A percentile compares a stretch with the other conserved stretches of the same genome.
Conservation (phyloP, 2,329 filamentous ascomycete genomes). For the Colletotrichum scovillei region DNA sequence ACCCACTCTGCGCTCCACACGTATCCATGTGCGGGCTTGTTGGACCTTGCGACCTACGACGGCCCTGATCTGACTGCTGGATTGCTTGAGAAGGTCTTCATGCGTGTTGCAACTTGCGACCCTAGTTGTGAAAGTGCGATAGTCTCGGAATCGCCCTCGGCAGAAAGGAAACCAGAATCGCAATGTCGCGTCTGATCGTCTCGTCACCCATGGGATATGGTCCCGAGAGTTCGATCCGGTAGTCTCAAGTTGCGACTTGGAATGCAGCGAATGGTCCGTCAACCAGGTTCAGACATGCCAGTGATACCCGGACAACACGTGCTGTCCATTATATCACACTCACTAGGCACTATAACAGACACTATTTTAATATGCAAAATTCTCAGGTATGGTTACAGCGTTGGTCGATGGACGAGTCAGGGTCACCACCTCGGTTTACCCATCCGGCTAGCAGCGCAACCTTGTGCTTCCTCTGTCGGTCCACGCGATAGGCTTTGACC, state of each 20-base stretch:
- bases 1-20: neutral
- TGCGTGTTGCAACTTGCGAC: neutral
- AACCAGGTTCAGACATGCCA: conserved; percentile 4
- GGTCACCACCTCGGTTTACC: neutral
- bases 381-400: conserved; percentile 14
- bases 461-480: conserved; percentile 4
- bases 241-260: neutral
- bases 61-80: too few relatives aligned
- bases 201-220: neutral
- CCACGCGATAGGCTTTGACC: neutral
- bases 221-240: neutral
- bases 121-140: neutral
- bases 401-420: conserved; percentile 25
- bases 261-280: neutral
- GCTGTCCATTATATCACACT: neutral
- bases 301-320: conserved; percentile 10
- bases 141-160: neutral
- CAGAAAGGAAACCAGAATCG: neutral
- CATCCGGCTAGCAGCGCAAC: conserved; percentile 13
- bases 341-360: neutral
- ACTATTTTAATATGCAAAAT: conserved; percentile 25
- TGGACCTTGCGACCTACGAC: neutral
- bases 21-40: neutral
- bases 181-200: neutral
- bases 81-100: neutral